Base-by-base conservation (phyloP, 2,329 filamentous ascomycete genomes). In the Bipolaris cookei region DNA sequence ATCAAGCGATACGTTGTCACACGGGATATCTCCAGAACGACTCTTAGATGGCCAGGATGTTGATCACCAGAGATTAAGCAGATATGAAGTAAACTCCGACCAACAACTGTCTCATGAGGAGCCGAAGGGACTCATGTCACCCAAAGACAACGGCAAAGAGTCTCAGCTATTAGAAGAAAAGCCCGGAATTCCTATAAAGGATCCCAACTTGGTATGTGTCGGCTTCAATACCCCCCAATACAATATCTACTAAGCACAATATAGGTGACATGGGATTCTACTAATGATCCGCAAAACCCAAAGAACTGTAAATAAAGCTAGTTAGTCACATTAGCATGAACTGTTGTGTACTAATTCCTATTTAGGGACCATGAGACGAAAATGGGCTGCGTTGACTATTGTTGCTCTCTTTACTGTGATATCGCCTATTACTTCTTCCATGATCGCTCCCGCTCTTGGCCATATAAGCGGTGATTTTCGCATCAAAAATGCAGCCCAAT, bases 201-300 rank as follows among this genome's bases (percentile, higher is more conserved):
- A 77, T 51, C 69, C 72, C 1, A 73, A 76, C 47, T 57, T 76
- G 21, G 74, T 76, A 46, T 39, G 64, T 57, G 13, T 23, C 30
- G 2, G 13, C 13, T 49, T 4, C 34, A 28, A 30, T 25, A 11
- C 34, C n/a, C 25, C 20, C 38, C 2, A 28, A 28, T 38, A 43
- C 1, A 18, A 11, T 20, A 16, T 8, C 20, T 20, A 37, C 54
- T 66, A 14, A 39, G 21, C 30, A 69, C 54, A 42, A 35, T 1
- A 32, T 0, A 73, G 73, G 79, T 82, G 1, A 77, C 76, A 1
- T 82, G 80, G 80, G 80, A 81, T 53, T 74, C 76, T 2, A 72
- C 77, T 4, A 71, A 80, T 28, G 80, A 82, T 56, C 78, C 77
- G 10, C 69, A 68, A 21, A 82, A 82, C 48, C 80, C 80, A 3